phyloP scores from a whole-genome alignment of 2,329 filamentous ascomycete species.

The Fusarium hainanense region DNA sequence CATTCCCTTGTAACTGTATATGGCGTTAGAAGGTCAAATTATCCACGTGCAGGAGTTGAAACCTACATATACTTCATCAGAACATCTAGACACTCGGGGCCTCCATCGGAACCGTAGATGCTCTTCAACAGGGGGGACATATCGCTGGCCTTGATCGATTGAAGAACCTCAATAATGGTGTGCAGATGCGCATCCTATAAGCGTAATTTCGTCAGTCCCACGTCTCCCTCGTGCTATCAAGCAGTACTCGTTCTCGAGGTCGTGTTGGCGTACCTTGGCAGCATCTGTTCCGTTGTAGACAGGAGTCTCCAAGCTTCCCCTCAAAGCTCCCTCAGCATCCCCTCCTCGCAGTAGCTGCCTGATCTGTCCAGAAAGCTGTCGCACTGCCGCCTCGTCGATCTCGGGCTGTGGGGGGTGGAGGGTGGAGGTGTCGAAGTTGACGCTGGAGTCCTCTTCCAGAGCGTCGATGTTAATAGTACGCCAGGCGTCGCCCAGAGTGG shows the following conservation, averaged over 20 bases:
- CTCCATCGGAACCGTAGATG: conserved; percentile 81
- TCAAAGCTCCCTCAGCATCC: conserved; percentile 86
- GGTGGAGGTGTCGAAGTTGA: conserved; percentile 90
- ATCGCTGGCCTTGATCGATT: conserved; percentile 95
- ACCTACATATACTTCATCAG: conserved; percentile 97
- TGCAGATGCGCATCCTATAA: conserved; percentile 83
- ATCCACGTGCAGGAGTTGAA: not conserved
- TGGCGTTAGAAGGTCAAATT: conserved; percentile 21
- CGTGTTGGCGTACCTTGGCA: conserved; percentile 62
- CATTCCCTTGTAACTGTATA: conserved; percentile 89
- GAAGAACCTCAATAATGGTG: conserved; percentile 91
- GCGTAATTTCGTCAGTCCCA: conserved; percentile 2
- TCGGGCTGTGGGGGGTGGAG: conserved; percentile 82
- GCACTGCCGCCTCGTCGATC: conserved; percentile 80
- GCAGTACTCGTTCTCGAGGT: not conserved
- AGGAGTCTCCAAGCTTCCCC: conserved; percentile 84
- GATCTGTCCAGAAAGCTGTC: conserved; percentile 81
- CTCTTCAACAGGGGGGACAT: conserved; percentile 89
- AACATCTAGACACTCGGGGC: conserved; percentile 87
- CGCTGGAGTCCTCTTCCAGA: conserved; percentile 86
- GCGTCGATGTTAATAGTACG: conserved; percentile 96
- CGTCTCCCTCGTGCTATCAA: not conserved
- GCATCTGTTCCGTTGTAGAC: conserved; percentile 74
- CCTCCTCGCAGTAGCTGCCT: conserved; percentile 88
- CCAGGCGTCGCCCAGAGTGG: conserved; percentile 72